Evolutionary conservation across 2,329 filamentous ascomycete genomes (phyloP).

Genomic region (Penicillium polonicum): DNA sequence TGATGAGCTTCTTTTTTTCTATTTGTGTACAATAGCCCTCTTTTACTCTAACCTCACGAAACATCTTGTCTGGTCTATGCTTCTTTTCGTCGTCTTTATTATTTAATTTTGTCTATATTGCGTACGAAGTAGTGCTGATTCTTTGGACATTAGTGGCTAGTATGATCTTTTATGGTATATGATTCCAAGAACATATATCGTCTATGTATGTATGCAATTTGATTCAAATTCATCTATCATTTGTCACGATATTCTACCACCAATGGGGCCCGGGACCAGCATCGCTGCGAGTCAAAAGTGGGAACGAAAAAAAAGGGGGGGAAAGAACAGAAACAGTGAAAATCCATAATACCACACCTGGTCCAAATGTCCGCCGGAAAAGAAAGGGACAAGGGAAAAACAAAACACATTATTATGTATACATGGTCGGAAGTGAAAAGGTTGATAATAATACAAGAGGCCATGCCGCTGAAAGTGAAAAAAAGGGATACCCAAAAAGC

Average conservation of each 20-base stretch:
- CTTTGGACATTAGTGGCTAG: not conserved
- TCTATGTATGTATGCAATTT: not conserved
- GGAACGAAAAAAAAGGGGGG: not conserved
- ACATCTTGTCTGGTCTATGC: constrained; percentile 1
- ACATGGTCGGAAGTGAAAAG: constrained; percentile 13
- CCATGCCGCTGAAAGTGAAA: constrained; percentile 14
- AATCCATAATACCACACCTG: not conserved
- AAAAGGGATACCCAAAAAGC: constrained; percentile 11
- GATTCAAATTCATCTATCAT: constrained; percentile 9
- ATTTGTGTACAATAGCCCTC: constrained; percentile 9
- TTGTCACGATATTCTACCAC: not conserved
- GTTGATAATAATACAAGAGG: constrained; percentile 22
- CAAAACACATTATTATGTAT: constrained; percentile 21
- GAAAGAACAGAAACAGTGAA: not conserved
- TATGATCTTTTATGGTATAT: not conserved
- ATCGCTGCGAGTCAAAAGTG: not conserved
- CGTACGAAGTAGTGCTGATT: not conserved
- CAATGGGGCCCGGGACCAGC: not conserved
- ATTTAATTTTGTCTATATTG: not conserved
- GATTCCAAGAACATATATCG: not conserved
- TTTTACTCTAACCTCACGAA: constrained; percentile 5
- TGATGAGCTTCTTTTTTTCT: constrained; percentile 4
- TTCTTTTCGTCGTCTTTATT: not conserved
- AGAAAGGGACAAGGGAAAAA: not conserved
- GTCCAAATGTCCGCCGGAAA: not conserved